Conservation (phyloP, 495 filamentous ascomycete species). For the Usnea hakonensis region DNA sequence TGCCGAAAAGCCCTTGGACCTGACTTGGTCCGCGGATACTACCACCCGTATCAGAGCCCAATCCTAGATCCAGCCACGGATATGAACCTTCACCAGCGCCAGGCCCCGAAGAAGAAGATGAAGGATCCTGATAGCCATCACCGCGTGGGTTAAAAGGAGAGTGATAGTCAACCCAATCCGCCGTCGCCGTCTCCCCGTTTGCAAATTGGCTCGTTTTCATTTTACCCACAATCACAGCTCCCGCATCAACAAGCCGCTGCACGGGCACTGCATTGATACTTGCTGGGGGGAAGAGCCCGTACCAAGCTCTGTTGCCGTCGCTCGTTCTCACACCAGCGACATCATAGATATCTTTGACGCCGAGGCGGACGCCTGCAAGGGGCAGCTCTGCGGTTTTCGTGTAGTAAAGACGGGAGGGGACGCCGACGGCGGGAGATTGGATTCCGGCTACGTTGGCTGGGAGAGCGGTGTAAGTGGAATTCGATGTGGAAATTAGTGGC, state of each 20-base stretch:
- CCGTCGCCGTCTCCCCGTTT: constrained; percentile 45
- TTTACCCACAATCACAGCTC: constrained; percentile 53
- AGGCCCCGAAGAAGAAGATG: constrained; percentile 40
- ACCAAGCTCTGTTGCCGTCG: constrained; percentile 49
- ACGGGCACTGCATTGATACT: constrained; percentile 41
- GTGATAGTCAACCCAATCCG: constrained; percentile 48
- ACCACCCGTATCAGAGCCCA: constrained; percentile 45
- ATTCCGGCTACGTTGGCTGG: constrained; percentile 36
- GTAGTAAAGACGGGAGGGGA: constrained; percentile 50
- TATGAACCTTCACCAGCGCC: constrained; percentile 44
- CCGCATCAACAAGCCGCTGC: constrained; percentile 50
- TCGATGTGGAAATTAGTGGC: constrained; percentile 10
- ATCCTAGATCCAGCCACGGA: constrained; percentile 47
- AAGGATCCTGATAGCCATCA: constrained; percentile 47
- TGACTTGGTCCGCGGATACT: constrained; percentile 42
- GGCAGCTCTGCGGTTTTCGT: constrained; percentile 36
- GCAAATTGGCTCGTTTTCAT: constrained; percentile 54
- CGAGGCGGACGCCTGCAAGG: constrained; percentile 45
- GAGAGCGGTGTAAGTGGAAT: constrained; percentile 33
- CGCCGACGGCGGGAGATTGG: constrained; percentile 34
- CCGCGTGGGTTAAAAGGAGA: constrained; percentile 50
- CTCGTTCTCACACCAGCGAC: constrained; percentile 47
- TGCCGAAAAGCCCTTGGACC: constrained; percentile 43
- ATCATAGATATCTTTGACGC: constrained; percentile 56
- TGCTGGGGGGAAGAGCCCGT: constrained; percentile 42